phyloP scores from a whole-genome alignment of 192 early-diverging fungal species.

The Coemansia reversa region DNA sequence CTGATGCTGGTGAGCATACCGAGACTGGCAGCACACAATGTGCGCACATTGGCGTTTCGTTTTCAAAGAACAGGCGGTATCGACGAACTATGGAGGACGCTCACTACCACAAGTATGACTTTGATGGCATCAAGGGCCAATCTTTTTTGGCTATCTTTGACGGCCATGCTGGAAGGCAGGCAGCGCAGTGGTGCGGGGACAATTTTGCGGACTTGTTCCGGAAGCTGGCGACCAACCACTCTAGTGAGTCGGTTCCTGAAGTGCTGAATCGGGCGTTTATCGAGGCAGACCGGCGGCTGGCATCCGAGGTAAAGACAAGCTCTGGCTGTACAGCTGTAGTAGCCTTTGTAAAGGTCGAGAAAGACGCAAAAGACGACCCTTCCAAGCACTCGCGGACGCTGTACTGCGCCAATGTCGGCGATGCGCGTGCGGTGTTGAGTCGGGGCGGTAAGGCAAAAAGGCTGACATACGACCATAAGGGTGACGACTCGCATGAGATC shows the following conservation, averaged over 20 bases:
- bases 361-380: slow-evolving; percentile 12
- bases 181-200: slow-evolving; percentile 94
- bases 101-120: slow-evolving; percentile 82
- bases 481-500: slow-evolving; percentile 85
- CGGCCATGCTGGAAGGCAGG: slow-evolving; percentile 93
- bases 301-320: slow-evolving; percentile 70
- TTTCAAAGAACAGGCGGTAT: slow-evolving; percentile 74
- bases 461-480: slow-evolving; percentile 98
- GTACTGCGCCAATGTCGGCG: slow-evolving; percentile 96
- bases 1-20: background rate
- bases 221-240: slow-evolving; percentile 58
- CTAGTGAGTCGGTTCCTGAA: slow-evolving; percentile 66
- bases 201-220: slow-evolving; percentile 77
- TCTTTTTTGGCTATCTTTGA: slow-evolving; percentile 96
- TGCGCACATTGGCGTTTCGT: slow-evolving; percentile 45
- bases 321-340: slow-evolving; percentile 93
- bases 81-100: slow-evolving; percentile 98
- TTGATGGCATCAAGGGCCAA: slow-evolving; percentile 73
- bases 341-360: slow-evolving; percentile 61
- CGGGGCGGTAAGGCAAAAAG: slow-evolving; percentile 79
- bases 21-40: slow-evolving; percentile 13
- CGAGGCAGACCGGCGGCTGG: slow-evolving; percentile 76
- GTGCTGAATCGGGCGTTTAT: slow-evolving; percentile 82
- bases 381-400: slow-evolving; percentile 47
- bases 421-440: slow-evolving; percentile 92